Percentiles rank a stretch among this genome's conserved stretches.
phyloP scores from a whole-genome alignment of 2,329 filamentous ascomycete genomes.

The Dactylellina parvicollis region DNA sequence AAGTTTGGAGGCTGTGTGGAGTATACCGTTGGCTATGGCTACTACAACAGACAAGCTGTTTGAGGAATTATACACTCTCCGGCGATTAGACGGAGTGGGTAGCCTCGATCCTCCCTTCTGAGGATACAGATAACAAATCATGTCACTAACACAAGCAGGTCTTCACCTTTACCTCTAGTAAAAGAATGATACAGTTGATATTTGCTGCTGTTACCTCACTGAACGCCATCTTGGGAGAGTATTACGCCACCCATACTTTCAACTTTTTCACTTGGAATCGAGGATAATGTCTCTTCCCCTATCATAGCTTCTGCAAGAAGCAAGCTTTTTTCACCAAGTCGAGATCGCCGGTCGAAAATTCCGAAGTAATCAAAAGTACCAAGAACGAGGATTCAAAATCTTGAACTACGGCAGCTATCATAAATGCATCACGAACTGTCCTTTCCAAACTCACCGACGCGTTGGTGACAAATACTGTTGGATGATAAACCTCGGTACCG shows the following conservation, averaged over 20 bases:
- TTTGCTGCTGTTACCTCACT: background rate
- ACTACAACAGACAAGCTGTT: too few species aligned
- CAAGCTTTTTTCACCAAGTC: slow-evolving; percentile 22
- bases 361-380: slow-evolving; percentile 30
- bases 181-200: slow-evolving; percentile 41
- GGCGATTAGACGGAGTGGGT: slow-evolving; percentile 25
- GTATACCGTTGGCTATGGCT: too few species aligned
- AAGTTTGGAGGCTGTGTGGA: background rate
- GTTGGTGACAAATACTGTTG: slow-evolving; percentile 43
- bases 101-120: too few species aligned
- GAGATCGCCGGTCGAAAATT: background rate
- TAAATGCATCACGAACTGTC: slow-evolving; percentile 38
- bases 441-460: slow-evolving; percentile 32
- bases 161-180: slow-evolving; percentile 32
- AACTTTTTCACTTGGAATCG: slow-evolving; percentile 49
- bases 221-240: slow-evolving; percentile 30
- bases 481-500: slow-evolving; percentile 42
- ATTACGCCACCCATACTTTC: slow-evolving; percentile 47
- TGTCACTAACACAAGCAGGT: slow-evolving; percentile 12
- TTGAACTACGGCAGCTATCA: slow-evolving; percentile 19
- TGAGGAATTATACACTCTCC: slow-evolving; percentile 11
- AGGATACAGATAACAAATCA: too few species aligned
- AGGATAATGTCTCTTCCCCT: slow-evolving; percentile 47
- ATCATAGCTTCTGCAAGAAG: slow-evolving; percentile 35
- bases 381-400: slow-evolving; percentile 18